A percentile compares a stretch with the other conserved stretches of the same genome.
phyloP scores from a whole-genome alignment of 768 basidiomycete species.

The Amanita subjunquillea region DNA sequence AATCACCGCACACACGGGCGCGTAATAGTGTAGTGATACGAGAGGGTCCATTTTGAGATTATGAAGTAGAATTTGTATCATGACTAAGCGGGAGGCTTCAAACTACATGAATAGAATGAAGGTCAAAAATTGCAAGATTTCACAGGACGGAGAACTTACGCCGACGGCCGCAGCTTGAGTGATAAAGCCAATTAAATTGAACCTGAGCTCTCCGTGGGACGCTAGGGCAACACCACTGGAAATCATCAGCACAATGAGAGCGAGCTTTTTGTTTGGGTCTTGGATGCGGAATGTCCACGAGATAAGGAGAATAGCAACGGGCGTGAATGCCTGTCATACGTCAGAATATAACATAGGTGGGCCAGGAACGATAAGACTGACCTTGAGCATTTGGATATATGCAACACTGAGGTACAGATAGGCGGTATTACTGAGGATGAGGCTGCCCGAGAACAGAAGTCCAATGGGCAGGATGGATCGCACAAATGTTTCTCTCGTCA shows the following conservation, averaged over 20 bases:
- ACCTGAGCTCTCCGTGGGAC: slow-evolving; percentile 80
- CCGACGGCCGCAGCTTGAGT: slow-evolving; percentile 80
- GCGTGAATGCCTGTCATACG: slow-evolving; percentile 65
- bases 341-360: background rate
- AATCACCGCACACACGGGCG: slow-evolving; percentile 88
- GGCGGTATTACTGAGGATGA: slow-evolving; percentile 85
- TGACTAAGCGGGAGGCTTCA: slow-evolving; percentile 88
- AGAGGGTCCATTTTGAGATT: slow-evolving; percentile 97
- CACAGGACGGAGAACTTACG: slow-evolving; percentile 33
- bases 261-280: slow-evolving; percentile 75
- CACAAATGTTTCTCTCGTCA: slow-evolving; percentile 71
- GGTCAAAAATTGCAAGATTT: background rate
- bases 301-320: slow-evolving; percentile 86
- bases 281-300: slow-evolving; percentile 86
- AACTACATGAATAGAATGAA: slow-evolving; percentile 36
- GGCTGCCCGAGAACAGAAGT: slow-evolving; percentile 83
- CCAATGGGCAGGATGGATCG: slow-evolving; percentile 91
- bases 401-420: slow-evolving; percentile 87
- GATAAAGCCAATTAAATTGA: slow-evolving; percentile 81
- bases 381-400: slow-evolving; percentile 97
- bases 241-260: slow-evolving; percentile 82
- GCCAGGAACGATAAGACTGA: slow-evolving; percentile 12
- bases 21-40: slow-evolving; percentile 92
- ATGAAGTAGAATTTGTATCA: slow-evolving; percentile 92
- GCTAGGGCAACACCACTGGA: slow-evolving; percentile 84